Evolutionary conservation across 148 eudicot species (phyloP), one percentile per base, ranked within the genome.

Genomic region (Nyssa sinensis): DNA sequence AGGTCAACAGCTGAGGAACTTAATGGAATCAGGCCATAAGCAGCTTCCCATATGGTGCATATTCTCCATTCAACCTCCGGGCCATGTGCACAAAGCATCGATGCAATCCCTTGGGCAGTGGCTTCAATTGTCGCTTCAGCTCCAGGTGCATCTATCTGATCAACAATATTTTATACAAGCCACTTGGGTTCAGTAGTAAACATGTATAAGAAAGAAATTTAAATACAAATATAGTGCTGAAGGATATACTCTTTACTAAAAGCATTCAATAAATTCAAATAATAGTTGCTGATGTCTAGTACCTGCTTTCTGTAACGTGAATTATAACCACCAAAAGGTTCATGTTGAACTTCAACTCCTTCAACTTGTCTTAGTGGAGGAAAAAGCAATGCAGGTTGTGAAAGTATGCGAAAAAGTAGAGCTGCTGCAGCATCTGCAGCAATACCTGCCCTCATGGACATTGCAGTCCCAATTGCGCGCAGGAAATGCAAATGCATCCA

Each of bases 11-110:
- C 94, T 31, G 99, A 95, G 35, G 99, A 95, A 80, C 94, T 95
- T 74, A 95, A 79, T 53, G 99, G 97, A 71, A 95, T 92, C 75
- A 95, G 81, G 64, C 99, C 99, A 83, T 95, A 95, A 73, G 99
- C 97, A 83, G 99, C 99, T 89, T 95, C 99, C 99, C 99, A 95
- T 77, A 95, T 95, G 75, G 99, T 93, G 68, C 99, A 95, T 73
- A 95, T 95, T 84, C 99, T 89, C 99, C 99, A 95, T 74, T 95
- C 99, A 74, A 95, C 99, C 80, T 95, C 99, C 28, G 99, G 99
- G 66, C 99, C 99, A 67, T 95, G 97, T 37, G 96, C 94, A 81
- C 99, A 93, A 78, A 95, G 97, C 97, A 95, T 93, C 37, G 99
- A 95, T 60, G 99, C 99, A 74, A 95, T 93, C 69, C 99, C 99